Percentiles rank a stretch among this genome's conserved stretches.
phyloP scores from a whole-genome alignment of 345 rosid species.

The Isatis tinctoria region DNA sequence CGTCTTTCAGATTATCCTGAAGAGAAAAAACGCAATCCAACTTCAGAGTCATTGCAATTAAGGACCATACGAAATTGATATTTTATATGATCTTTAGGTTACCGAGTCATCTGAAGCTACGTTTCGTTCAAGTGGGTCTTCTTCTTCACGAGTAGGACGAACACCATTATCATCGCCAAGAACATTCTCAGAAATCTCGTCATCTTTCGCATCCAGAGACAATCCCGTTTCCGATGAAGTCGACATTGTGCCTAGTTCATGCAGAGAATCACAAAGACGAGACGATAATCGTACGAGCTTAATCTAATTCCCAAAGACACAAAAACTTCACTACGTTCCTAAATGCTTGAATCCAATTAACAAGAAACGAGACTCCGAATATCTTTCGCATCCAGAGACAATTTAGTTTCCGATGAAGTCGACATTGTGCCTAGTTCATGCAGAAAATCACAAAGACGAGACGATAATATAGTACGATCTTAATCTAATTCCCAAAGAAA shows the following conservation, averaged over 20 bases:
- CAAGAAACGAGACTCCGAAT: too few relatives aligned
- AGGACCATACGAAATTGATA: not conserved
- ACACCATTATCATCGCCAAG: not conserved
- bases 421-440: too few relatives aligned
- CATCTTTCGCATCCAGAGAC: not conserved
- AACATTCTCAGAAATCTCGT: not conserved
- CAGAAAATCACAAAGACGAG: too few relatives aligned
- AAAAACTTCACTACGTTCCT: too few relatives aligned
- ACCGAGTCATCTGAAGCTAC: not conserved
- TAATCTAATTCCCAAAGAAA: too few relatives aligned
- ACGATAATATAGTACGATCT: too few relatives aligned
- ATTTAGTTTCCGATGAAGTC: too few relatives aligned
- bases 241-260: not conserved
- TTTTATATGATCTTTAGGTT: not conserved
- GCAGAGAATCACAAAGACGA: not conserved
- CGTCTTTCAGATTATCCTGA: not conserved
- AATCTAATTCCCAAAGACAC: too few relatives aligned
- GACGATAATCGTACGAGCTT: not conserved
- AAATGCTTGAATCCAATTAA: too few relatives aligned
- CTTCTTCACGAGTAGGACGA: not conserved
- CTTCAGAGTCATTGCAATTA: not conserved
- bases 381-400: too few relatives aligned
- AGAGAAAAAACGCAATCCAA: not conserved
- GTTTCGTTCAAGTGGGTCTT: not conserved
- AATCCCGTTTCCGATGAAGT: not conserved